Evolutionary conservation across 176 grass and related monocot genomes (phyloP), one percentile per base, ranked within the genome.

Genomic region (Oryza coarctata): DNA sequence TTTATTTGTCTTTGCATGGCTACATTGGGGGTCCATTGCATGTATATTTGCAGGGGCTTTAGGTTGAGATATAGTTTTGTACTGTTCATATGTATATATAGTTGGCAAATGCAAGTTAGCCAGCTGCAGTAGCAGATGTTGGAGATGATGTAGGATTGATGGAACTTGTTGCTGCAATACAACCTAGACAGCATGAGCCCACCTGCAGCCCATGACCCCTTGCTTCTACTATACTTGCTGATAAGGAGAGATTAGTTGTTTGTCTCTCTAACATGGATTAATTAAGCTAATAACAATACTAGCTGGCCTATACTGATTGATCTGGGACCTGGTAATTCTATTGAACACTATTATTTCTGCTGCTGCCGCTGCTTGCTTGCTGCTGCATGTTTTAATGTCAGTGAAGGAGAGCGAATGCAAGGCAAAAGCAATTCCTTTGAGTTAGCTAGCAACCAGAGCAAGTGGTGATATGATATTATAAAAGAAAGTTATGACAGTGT

Each of bases 1-100:
- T 71, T 41, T 15, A 11, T 27, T 27, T 83, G 80, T 66, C 60
- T 15, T 34, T 39, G 35, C 27, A 50, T 32, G 55, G 20, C 25
- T 71, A 82, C 79, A 82, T 27, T 12, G 79, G 79, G 85, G 85
- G 50, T 82, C 85, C 85, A 63, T 82, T 60, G n/a, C 55, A 60
- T 25, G 22, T 9, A 25, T 60, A 25, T 60, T 25, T 60, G 55
- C n/a, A 25, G 55, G 11, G n/a, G 63, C 64, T n/a, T 17, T 26
- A 4, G n/a, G 55, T 17, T 5, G 52, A 64, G 23, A 29, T n/a
- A 63, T 49, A 71, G 63, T 17, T 41, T 36, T 4, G 23, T 26
- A 12, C 57, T 38, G 32, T 61, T 61, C 49, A 38, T 61, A 60
- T 60, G 22, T 60, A 25, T 68, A 80, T 28, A 27, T 68, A 62